These are phyloP conservation scores for Trifolium subterraneum DNA, from an alignment of 306 rosid species.

Conservation along the genomic window DNA sequence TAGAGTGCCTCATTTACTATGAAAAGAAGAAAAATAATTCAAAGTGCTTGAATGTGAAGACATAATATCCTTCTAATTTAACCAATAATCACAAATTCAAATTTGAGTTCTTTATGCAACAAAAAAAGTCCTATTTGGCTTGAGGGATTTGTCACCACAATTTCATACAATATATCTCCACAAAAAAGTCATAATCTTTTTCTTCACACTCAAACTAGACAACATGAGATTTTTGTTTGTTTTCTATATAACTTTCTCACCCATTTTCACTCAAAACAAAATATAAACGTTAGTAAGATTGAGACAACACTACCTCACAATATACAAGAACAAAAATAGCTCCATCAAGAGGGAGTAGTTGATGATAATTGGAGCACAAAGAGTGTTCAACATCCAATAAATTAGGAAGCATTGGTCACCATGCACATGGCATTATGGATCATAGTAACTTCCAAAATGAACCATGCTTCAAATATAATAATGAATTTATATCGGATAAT, in stretches of 20 bases:
- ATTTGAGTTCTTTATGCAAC: not conserved
- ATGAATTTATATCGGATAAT: not conserved
- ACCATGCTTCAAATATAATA: not conserved
- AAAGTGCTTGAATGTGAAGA: not conserved
- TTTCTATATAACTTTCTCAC: not conserved
- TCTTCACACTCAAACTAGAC: not conserved
- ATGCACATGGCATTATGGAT: not conserved
- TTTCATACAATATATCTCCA: not conserved
- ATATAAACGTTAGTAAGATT: not conserved
- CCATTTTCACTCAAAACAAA: not conserved
- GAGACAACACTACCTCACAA: too few relatives aligned
- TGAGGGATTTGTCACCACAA: not conserved
- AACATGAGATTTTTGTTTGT: not conserved
- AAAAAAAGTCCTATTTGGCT: not conserved
- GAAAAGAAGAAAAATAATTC: too few relatives aligned
- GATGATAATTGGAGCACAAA: not conserved
- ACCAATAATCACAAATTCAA: too few relatives aligned
- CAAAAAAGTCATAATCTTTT: not conserved
- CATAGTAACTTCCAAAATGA: not conserved
- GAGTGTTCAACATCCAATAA: not conserved
- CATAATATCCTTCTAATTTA: not conserved
- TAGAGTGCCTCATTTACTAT: not conserved
- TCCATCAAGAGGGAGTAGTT: not conserved
- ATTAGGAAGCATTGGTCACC: not conserved
- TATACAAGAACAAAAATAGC: not conserved